Evolutionary conservation across 2,329 filamentous ascomycete genomes (phyloP).

Genomic region (Pyrenophora seminiperda): DNA sequence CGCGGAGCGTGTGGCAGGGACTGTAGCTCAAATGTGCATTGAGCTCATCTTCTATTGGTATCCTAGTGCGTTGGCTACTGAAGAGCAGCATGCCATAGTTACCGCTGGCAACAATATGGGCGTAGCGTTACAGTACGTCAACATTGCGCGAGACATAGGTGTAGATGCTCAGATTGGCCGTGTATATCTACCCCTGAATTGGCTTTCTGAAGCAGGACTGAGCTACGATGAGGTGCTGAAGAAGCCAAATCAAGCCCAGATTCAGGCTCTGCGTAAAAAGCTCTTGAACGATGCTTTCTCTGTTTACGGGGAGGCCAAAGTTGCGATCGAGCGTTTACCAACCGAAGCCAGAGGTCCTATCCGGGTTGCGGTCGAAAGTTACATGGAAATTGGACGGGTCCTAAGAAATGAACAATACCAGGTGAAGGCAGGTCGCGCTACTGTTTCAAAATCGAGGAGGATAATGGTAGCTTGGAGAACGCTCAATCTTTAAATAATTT

Average conservation of each 20-base stretch:
- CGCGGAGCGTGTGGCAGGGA: constrained; percentile 71
- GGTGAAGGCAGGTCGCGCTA: constrained; percentile 53
- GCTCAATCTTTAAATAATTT: constrained; percentile 43
- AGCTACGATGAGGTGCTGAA: constrained; percentile 61
- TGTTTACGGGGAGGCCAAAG: constrained; percentile 61
- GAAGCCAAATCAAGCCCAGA: constrained; percentile 53
- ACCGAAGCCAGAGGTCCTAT: constrained; percentile 65
- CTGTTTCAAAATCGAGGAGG: constrained; percentile 56
- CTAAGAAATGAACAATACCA: constrained; percentile 55
- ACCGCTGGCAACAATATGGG: constrained; percentile 69
- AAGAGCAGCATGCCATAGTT: constrained; percentile 54
- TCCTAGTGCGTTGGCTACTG: constrained; percentile 35
- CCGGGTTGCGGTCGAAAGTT: constrained; percentile 73
- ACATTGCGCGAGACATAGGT: constrained; percentile 74
- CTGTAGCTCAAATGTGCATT: constrained; percentile 71
- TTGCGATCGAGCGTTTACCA: constrained; percentile 66
- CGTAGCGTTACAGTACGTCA: constrained; percentile 75
- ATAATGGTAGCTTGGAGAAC: constrained; percentile 64
- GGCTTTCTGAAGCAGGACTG: constrained; percentile 65
- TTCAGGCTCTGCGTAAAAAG: constrained; percentile 58
- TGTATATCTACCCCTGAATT: constrained; percentile 70
- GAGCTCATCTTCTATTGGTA: constrained; percentile 68
- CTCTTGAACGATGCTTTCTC: constrained; percentile 66
- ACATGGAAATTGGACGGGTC: constrained; percentile 76
- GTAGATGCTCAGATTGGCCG: constrained; percentile 68